A percentile compares a stretch with the other conserved stretches of the same genome.
phyloP scores from a whole-genome alignment of 176 grass and related monocot species.

The Carex parvula region DNA sequence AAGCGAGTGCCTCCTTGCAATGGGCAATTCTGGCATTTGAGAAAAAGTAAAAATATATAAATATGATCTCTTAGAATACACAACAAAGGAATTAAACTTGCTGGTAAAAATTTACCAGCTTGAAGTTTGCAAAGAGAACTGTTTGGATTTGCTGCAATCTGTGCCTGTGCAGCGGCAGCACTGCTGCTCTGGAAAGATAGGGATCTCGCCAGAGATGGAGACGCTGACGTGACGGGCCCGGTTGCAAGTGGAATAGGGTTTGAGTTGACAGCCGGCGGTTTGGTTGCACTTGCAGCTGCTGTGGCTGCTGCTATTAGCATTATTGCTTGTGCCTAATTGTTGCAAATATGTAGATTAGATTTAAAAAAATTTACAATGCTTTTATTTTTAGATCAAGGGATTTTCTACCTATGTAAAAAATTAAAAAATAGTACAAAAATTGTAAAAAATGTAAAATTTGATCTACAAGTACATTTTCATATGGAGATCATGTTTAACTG shows the following conservation, averaged over 20 bases:
- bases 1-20: conserved; percentile 95
- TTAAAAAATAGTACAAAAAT: too few relatives aligned
- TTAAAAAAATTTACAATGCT: neutral
- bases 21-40: conserved; percentile 61
- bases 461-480: too few relatives aligned
- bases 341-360: neutral
- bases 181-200: conserved; percentile 68
- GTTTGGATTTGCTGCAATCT: conserved; percentile 36
- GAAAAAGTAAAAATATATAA: neutral
- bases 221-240: conserved; percentile 18
- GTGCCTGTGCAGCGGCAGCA: conserved; percentile 46
- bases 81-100: neutral
- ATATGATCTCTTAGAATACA: neutral
- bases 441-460: too few relatives aligned
- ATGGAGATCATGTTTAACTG: too few relatives aligned
- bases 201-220: conserved; percentile 56
- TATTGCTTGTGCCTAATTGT: conserved; percentile 73
- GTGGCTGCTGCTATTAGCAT: conserved; percentile 83
- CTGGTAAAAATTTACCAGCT: conserved; percentile 46
- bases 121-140: conserved; percentile 71
- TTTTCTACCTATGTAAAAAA: too few relatives aligned
- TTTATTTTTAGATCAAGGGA: neutral
- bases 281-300: conserved; percentile 29
- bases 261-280: conserved; percentile 28
- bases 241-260: conserved; percentile 19